These are phyloP conservation scores for Aphanomyces invadans DNA, from an alignment of 352 stramenopile genomes.

Conservation along the genomic window DNA sequence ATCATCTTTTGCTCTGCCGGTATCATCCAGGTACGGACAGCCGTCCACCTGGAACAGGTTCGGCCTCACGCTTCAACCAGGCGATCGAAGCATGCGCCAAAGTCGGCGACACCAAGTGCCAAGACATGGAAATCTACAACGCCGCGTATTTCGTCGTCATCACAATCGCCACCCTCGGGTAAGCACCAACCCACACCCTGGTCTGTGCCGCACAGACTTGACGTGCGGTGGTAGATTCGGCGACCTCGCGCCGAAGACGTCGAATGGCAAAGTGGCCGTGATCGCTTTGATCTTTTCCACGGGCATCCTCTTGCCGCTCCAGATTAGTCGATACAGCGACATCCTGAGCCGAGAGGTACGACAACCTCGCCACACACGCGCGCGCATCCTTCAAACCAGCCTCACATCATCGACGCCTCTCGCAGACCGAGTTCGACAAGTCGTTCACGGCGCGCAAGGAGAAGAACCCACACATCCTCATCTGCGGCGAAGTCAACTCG, in stretches of 20 bases:
- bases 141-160: slow-evolving; percentile 79
- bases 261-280: slow-evolving; percentile 43
- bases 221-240: slow-evolving; percentile 8
- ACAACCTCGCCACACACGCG: neutral
- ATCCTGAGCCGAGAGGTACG: slow-evolving; percentile 63
- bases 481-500: slow-evolving; percentile 77
- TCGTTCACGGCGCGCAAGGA: slow-evolving; percentile 51
- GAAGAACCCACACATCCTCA: slow-evolving; percentile 57
- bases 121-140: slow-evolving; percentile 68
- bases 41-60: neutral
- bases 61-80: neutral
- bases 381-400: too few relatives aligned
- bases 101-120: slow-evolving; percentile 36
- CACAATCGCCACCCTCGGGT: slow-evolving; percentile 78
- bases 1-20: slow-evolving; percentile 59
- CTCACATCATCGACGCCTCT: too few relatives aligned
- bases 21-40: slow-evolving; percentile 63
- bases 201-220: neutral
- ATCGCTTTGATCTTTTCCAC: slow-evolving; percentile 70
- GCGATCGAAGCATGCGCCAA: slow-evolving; percentile 22
- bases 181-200: neutral
- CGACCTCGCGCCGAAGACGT: slow-evolving; percentile 16
- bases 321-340: slow-evolving; percentile 61
- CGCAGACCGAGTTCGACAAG: slow-evolving; percentile 74
- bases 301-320: slow-evolving; percentile 52